Percentiles rank a stretch among this genome's conserved stretches.
phyloP scores from a whole-genome alignment of 345 rosid species.

The Eucalyptus sp. region DNA sequence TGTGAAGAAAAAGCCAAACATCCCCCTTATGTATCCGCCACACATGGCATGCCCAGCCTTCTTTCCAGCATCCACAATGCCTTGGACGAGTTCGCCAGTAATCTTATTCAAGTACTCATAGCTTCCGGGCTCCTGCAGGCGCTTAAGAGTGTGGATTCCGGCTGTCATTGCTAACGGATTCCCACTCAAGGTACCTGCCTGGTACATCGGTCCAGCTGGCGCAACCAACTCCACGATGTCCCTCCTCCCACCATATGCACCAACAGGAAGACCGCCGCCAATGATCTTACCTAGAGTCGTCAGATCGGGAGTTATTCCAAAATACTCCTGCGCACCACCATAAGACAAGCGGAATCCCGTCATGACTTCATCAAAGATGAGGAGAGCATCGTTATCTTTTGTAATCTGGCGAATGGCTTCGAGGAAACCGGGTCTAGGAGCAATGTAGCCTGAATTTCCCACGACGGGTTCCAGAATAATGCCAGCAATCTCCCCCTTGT shows the following conservation, averaged over 20 bases:
- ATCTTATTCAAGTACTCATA: constrained; percentile 74
- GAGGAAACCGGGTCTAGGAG: constrained; percentile 67
- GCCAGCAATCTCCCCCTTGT: constrained; percentile 71
- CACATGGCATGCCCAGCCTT: constrained; percentile 79
- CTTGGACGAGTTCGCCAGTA: constrained; percentile 49
- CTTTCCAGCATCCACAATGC: constrained; percentile 73
- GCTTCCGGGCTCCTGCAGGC: constrained; percentile 61
- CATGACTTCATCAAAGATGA: constrained; percentile 94
- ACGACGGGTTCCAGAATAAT: constrained; percentile 87
- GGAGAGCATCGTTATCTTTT: constrained; percentile 53
- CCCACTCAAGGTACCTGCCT: constrained; percentile 95
- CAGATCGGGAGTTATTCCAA: constrained; percentile 70
- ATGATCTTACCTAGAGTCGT: constrained; percentile 88
- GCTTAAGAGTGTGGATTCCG: constrained; percentile 68
- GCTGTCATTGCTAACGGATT: constrained; percentile 96
- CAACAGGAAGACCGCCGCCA: constrained; percentile 88
- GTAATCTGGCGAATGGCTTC: constrained; percentile 39
- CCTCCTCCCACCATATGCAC: constrained; percentile 91
- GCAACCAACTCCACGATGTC: constrained; percentile 98
- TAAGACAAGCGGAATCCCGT: constrained; percentile 83
- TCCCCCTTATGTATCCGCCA: constrained; percentile 71
- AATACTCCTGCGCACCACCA: constrained; percentile 93
- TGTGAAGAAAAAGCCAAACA: constrained; percentile 96
- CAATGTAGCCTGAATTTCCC: constrained; percentile 80
- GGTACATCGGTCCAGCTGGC: constrained; percentile 98